Conservation (phyloP, 305 asterid species). For the Fraxinus latifolia region DNA sequence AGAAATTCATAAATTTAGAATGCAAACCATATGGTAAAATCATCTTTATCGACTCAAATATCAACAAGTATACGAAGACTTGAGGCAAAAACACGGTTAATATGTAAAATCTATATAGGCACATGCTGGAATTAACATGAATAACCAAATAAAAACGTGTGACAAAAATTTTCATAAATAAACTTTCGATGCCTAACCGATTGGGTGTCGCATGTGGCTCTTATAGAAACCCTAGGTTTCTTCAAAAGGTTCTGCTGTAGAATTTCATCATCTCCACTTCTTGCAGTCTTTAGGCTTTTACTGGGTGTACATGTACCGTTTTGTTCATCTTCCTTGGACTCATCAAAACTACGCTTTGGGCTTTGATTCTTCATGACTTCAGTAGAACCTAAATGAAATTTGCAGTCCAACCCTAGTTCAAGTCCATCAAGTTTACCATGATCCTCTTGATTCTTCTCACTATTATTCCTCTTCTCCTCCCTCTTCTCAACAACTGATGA, state of each 20-base stretch:
- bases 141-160: not conserved
- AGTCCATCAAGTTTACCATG: conserved; percentile 28
- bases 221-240: conserved; percentile 55
- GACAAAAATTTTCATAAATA: not conserved
- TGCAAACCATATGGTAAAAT: not conserved
- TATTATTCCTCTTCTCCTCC: conserved; percentile 7
- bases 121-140: not conserved
- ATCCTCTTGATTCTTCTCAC: not conserved
- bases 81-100: not conserved
- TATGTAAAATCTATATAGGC: not conserved
- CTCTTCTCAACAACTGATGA: conserved; percentile 22
- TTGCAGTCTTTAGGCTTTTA: conserved; percentile 26
- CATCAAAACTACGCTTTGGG: conserved; percentile 22
- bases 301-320: not conserved
- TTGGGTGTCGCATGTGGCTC: conserved; percentile 23
- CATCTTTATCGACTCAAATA: not conserved
- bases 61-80: not conserved
- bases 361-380: conserved; percentile 6
- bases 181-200: conserved; percentile 5
- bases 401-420: conserved; percentile 37
- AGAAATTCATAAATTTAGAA: not conserved
- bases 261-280: conserved; percentile 32
- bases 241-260: conserved; percentile 35
- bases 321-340: conserved; percentile 28
- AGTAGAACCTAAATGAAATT: conserved; percentile 7